Evolutionary conservation across 495 filamentous ascomycete species (phyloP).

Genomic region (Penicillium antarcticum): DNA sequence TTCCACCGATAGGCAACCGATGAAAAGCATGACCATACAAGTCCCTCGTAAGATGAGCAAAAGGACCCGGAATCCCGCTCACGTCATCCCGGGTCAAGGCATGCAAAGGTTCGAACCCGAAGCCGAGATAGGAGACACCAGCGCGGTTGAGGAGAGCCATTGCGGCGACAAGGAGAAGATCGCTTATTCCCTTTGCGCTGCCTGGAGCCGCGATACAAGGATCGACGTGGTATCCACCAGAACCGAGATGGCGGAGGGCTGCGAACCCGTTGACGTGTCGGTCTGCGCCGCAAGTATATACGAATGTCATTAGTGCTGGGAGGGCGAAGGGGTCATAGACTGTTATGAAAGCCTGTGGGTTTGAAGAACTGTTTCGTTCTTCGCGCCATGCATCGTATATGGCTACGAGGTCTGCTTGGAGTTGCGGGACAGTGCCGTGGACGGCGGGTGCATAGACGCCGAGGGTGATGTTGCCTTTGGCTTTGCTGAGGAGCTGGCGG

Average conservation of each 20-base stretch:
- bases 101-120: constrained; percentile 39
- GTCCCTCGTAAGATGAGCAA: constrained; percentile 25
- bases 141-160: constrained; percentile 35
- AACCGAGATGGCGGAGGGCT: constrained; percentile 34
- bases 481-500: constrained; percentile 31
- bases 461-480: constrained; percentile 32
- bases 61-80: constrained; percentile 20
- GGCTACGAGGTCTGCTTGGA: constrained; percentile 29
- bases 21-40: constrained; percentile 28
- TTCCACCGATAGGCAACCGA: constrained; percentile 34
- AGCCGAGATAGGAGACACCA: constrained; percentile 32
- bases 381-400: constrained; percentile 41
- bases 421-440: constrained; percentile 18
- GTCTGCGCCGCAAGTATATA: constrained; percentile 33
- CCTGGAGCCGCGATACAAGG: constrained; percentile 38
- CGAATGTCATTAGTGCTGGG: constrained; percentile 39
- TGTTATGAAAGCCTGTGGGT: constrained; percentile 40
- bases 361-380: constrained; percentile 24
- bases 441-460: constrained; percentile 32
- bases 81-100: constrained; percentile 23
- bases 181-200: constrained; percentile 36
- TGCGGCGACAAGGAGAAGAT: constrained; percentile 33
- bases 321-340: constrained; percentile 42
- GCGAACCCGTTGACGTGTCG: constrained; percentile 37
- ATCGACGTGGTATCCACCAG: constrained; percentile 41